Evolutionary conservation across 129 eudicot species (phyloP), one percentile per base, ranked within the genome.

Genomic region (Chrysanthemum makinoi): DNA sequence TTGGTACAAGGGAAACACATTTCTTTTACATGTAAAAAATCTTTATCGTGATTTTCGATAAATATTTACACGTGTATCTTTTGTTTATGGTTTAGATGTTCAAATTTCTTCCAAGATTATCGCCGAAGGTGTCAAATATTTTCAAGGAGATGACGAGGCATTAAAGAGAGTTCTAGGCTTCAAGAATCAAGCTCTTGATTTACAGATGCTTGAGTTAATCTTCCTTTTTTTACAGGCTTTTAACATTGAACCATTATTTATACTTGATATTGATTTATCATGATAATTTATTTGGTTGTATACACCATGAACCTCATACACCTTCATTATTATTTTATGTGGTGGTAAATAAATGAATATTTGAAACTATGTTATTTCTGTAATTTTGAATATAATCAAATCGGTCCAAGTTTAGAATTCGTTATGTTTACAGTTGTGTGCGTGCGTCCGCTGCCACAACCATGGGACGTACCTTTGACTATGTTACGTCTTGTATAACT

Each of bases 61-160:
- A 63, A 53, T 66, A 47, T 47, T 55, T n/a, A 56, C 35, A 5
- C 7, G 4, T 58, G 63, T 43, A 39, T 80, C 6, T 77, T 54
- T 47, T 76, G 75, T 73, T 77, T 33, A 10, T 87, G 75, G 55
- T 75, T 80, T 57, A 95, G 99, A 24, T 95, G 80, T 90, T 90
- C 72, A 95, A 88, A 70, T 90, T 60, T 80, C 96, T 95, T 62
- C 99, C 99, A 62, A 79, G 91, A 76, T 80, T 95, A 66, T 95
- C 99, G 18, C 93, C 96, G 7, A 86, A 73, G 76, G 99, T 95
- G 80, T 28, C 89, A 3, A 95, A 80, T 65, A 87, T 90, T 70
- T 76, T 95, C 86, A 81, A 69, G 58, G 97, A 90, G 78, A 95
- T 90, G 94, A 83, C 65, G 86, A 88, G 99, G 81, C 97, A 95